Conservation (phyloP, 2,329 filamentous ascomycete species). For the Pseudocercospora eumusae region DNA sequence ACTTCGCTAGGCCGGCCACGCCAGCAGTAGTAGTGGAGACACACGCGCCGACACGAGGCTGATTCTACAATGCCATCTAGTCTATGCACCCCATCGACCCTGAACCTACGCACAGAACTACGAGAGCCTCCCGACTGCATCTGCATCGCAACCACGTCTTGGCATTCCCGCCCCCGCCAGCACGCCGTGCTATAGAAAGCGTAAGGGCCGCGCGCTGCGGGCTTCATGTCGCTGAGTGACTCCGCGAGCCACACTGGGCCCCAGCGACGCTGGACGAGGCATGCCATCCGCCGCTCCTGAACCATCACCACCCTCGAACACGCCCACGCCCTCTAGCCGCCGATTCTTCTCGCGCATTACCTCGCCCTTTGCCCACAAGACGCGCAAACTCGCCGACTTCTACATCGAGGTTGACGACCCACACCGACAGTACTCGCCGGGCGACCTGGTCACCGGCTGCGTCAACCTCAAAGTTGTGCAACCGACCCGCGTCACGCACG, state of each 20-base stretch:
- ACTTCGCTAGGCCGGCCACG: neutral
- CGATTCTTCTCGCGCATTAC: constrained; percentile 57
- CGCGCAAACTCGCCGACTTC: constrained; percentile 74
- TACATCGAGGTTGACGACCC: constrained; percentile 75
- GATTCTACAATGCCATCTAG: constrained; percentile 7
- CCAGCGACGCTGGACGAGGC: constrained; percentile 11
- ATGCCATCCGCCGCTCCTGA: constrained; percentile 23
- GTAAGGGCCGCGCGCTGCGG: constrained; percentile 11
- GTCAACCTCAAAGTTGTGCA: constrained; percentile 73
- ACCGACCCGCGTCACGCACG: constrained; percentile 74
- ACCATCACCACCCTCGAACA: constrained; percentile 17
- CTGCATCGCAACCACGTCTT: constrained; percentile 1
- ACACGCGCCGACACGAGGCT: neutral
- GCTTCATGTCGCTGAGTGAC: constrained; percentile 18
- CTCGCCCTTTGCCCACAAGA: constrained; percentile 55
- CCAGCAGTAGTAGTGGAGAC: constrained; percentile 1
- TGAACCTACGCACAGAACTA: neutral
- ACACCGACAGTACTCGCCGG: constrained; percentile 72
- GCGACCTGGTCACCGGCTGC: constrained; percentile 71
- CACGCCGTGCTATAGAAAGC: neutral
- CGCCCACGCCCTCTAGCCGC: constrained; percentile 31
- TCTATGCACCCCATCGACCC: neutral
- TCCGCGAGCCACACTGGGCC: constrained; percentile 2
- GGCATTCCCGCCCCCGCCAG: constrained; percentile 7
- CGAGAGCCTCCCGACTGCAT: constrained; percentile 3